Conservation (phyloP, 129 eudicot genomes). For the Escallonia herrerae region DNA sequence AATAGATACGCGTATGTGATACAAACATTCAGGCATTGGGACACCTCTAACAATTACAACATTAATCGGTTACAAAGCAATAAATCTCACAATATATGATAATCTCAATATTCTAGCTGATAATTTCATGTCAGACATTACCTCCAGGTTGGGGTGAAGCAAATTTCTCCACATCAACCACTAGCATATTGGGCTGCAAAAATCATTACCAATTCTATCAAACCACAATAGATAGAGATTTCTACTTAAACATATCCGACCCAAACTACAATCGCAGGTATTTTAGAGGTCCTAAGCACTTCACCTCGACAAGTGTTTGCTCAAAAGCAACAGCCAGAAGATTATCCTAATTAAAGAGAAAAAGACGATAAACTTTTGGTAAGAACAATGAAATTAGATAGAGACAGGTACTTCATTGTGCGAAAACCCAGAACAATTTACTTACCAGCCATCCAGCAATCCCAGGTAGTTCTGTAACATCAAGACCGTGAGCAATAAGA, state of each 20-base stretch:
- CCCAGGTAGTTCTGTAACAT: constrained; percentile 95
- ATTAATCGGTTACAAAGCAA: background rate
- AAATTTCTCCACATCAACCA: constrained; percentile 83
- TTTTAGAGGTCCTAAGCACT: constrained; percentile 2
- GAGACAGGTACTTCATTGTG: background rate
- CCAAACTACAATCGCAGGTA: background rate
- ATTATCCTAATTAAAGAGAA: constrained; percentile 49
- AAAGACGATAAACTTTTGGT: background rate
- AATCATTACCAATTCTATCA: background rate
- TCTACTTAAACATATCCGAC: background rate
- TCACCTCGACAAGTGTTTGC: constrained; percentile 91
- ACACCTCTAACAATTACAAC: background rate
- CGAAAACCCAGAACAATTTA: background rate
- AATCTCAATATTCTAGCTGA: background rate
- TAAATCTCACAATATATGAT: background rate
- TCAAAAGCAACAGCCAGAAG: constrained; percentile 77
- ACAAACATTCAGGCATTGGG: background rate
- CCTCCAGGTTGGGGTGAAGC: constrained; percentile 65
- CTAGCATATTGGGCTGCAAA: constrained; percentile 97
- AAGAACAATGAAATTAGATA: background rate
- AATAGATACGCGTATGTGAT: too few relatives aligned
- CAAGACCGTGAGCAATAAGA: constrained; percentile 75
- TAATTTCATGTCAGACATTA: constrained; percentile 10
- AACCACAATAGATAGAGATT: background rate
- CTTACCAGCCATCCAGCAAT: constrained; percentile 95